Base-by-base conservation (phyloP, 2,329 filamentous ascomycete species). In the Apiospora pterosperma region DNA sequence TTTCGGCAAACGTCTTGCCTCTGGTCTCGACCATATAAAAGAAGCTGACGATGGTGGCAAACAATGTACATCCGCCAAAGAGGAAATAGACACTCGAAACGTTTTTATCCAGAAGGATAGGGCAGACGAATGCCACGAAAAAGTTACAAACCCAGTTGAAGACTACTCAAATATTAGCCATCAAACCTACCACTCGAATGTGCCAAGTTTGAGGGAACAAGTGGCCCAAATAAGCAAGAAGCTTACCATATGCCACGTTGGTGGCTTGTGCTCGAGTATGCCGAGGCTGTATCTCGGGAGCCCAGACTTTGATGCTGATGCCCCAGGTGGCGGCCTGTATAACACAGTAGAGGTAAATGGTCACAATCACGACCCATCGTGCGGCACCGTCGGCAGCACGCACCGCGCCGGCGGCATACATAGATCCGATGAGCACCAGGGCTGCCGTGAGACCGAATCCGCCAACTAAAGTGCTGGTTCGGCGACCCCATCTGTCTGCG, bases 401-500 rank as follows among this genome's bases (percentile, higher is more conserved):
- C 0, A 84, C 83, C 0, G 69, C 75, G 11, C 77, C 76, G 0
- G 76, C 72, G 0, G 84, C 84, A 66, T 87, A 88, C 0, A 87
- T 76, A 0, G 72, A 69, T 0, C 85, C 85, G 65, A 88, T 86
- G 8, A 85, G 70, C 16, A 87, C 71, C 81, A 88, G 87, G 65
- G 77, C 79, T 4, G 76, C 70, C 2, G 81, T 78, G 1, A 88
- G 77, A 1, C 76, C 75, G 3, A 86, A 64, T 2, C 86, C 88
- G 63, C 83, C 87, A 2, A 77, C 77, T 38, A 89, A 80, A 36
- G 83, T 82, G 14, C 81, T 84, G 4, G 81, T 83, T 4, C 84
- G 81, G 7, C 87, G 79, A 4, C 85, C 85, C 82, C 85, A 88
- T 66, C 79, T 79, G 67, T 90, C 87, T 1, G 85, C 83, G 16